These are phyloP conservation scores for Saturnispora diversa DNA, from an alignment of 805 yeast species.

Conservation along the genomic window DNA sequence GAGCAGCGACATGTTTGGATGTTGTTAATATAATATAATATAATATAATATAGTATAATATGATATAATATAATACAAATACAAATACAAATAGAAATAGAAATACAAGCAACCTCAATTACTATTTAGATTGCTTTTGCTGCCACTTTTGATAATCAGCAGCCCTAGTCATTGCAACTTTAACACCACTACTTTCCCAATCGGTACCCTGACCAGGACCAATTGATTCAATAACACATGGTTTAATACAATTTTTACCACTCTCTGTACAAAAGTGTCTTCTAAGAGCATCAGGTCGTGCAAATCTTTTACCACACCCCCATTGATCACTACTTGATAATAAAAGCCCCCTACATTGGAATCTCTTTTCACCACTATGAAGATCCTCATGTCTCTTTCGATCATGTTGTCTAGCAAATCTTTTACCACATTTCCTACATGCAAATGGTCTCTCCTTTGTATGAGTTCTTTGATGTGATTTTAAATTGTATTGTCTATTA, in stretches of 20 bases:
- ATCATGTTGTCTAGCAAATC: constrained; percentile 10
- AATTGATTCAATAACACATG: constrained; percentile 41
- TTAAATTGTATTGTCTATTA: constrained; percentile 58
- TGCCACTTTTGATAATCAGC: not conserved
- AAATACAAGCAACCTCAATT: no score
- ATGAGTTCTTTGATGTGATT: constrained; percentile 87
- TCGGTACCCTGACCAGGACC: constrained; percentile 8
- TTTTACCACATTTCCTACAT: constrained; percentile 36
- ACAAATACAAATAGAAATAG: no score
- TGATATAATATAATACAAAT: no score
- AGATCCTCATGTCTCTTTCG: constrained; percentile 31
- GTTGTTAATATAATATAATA: no score
- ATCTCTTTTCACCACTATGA: constrained; percentile 70
- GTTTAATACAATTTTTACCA: constrained; percentile 64
- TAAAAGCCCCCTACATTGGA: constrained; percentile 54
- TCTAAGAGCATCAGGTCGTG: constrained; percentile 70
- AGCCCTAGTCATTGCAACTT: constrained; percentile 14
- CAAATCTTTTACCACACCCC: constrained; percentile 80
- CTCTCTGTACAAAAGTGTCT: constrained; percentile 76
- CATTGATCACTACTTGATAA: constrained; percentile 46
- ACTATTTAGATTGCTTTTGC: no score
- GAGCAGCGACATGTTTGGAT: no score
- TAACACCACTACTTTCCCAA: constrained; percentile 12
- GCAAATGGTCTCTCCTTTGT: constrained; percentile 55
- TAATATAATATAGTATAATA: no score